Percentiles rank a stretch among this genome's conserved stretches.
Conservation (phyloP, 306 rosid genomes). For the Pyrus betulifolia region DNA sequence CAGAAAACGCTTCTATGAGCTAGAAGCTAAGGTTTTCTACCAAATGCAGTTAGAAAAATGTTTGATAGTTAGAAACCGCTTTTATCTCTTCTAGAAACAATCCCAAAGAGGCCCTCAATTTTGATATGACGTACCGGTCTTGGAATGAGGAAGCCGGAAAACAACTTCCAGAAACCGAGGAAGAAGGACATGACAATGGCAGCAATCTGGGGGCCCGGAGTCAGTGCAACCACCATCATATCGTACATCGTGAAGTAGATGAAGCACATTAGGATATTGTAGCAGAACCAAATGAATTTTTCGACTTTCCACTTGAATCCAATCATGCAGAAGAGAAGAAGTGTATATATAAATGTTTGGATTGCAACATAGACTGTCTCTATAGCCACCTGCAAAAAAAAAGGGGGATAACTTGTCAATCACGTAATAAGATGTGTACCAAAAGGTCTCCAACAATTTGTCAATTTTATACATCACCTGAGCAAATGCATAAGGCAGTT, state of each 20-base stretch:
- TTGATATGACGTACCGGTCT: slow-evolving; percentile 17
- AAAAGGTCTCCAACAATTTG: not conserved
- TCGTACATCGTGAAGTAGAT: slow-evolving; percentile 42
- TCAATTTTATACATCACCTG: slow-evolving; percentile 19
- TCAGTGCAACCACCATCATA: slow-evolving; percentile 45
- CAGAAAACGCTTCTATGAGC: not conserved
- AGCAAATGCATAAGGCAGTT: slow-evolving; percentile 37
- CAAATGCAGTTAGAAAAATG: too few species aligned
- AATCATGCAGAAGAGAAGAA: slow-evolving; percentile 37
- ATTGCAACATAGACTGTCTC: slow-evolving; percentile 30
- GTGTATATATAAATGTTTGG: slow-evolving; percentile 23
- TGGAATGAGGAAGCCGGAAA: slow-evolving; percentile 37
- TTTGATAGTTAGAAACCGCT: too few species aligned
- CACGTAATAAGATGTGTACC: not conserved
- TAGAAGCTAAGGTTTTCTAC: too few species aligned
- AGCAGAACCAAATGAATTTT: slow-evolving; percentile 30
- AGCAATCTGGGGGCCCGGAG: slow-evolving; percentile 38
- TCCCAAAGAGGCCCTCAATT: not conserved
- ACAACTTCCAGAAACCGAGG: slow-evolving; percentile 39
- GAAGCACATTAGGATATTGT: slow-evolving; percentile 29
- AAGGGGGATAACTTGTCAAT: not conserved
- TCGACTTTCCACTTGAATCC: slow-evolving; percentile 27
- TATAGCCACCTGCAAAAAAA: slow-evolving; percentile 31
- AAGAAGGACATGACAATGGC: slow-evolving; percentile 35
- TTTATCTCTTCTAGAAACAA: not conserved